A percentile compares a stretch with the other conserved stretches of the same genome.
These are phyloP conservation scores for Nepenthes alata DNA, from an alignment of 179 eudicot genomes.

Conservation along the genomic window DNA sequence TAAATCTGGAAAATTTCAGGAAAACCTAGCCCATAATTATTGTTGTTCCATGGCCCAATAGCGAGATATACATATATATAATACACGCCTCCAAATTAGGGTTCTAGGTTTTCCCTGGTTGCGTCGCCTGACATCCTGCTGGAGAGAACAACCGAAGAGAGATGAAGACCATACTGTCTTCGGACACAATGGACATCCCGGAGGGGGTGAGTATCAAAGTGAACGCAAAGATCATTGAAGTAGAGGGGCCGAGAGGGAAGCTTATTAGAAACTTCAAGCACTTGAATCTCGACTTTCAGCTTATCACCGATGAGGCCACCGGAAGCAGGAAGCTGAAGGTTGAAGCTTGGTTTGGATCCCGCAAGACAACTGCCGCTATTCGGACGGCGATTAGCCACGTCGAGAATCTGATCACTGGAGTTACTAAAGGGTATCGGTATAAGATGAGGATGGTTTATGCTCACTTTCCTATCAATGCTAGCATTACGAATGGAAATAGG, in stretches of 20 bases:
- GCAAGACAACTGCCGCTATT: slow-evolving; percentile 57
- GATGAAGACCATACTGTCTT: slow-evolving; percentile 55
- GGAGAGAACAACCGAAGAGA: slow-evolving; percentile 8
- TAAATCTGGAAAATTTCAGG: too few relatives aligned
- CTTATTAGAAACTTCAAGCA: slow-evolving; percentile 54
- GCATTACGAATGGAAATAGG: slow-evolving; percentile 27
- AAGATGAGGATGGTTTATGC: slow-evolving; percentile 75
- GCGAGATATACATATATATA: too few relatives aligned
- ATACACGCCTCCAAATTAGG: too few relatives aligned
- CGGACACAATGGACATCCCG: slow-evolving; percentile 65
- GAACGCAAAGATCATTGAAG: slow-evolving; percentile 50
- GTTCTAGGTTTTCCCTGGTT: background rate
- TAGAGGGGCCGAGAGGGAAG: slow-evolving; percentile 50
- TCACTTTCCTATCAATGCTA: slow-evolving; percentile 66
- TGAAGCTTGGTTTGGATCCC: slow-evolving; percentile 58
- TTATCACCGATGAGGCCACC: slow-evolving; percentile 29
- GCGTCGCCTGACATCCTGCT: background rate
- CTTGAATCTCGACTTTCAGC: slow-evolving; percentile 46
- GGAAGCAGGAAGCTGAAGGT: slow-evolving; percentile 39
- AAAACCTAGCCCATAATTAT: too few relatives aligned
- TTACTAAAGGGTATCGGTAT: slow-evolving; percentile 51
- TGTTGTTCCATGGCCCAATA: too few relatives aligned
- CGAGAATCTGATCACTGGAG: slow-evolving; percentile 48
- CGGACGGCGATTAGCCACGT: slow-evolving; percentile 59
- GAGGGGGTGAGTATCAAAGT: slow-evolving; percentile 49